A percentile compares a stretch with the other conserved stretches of the same genome.
These are phyloP conservation scores for Cyclotella cryptica DNA, from an alignment of 108 stramenopile species.

Conservation along the genomic window DNA sequence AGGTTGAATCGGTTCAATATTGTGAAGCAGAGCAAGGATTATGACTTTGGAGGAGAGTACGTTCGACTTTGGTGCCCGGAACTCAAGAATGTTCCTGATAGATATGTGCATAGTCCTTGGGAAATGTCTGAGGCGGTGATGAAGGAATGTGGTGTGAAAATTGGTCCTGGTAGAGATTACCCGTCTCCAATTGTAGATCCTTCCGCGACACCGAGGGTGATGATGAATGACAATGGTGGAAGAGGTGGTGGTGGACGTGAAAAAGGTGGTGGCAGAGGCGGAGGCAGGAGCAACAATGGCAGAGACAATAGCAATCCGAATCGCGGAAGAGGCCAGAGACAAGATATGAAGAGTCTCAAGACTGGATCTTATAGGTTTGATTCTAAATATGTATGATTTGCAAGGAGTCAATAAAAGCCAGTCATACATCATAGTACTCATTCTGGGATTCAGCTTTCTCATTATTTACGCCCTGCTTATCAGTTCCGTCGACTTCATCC, in stretches of 20 bases:
- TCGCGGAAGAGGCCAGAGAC: slow-evolving; percentile 69
- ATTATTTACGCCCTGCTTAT: background rate
- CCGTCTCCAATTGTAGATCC: slow-evolving; percentile 82
- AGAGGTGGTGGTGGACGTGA: slow-evolving; percentile 30
- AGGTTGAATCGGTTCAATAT: slow-evolving; percentile 94
- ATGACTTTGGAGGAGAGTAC: slow-evolving; percentile 95
- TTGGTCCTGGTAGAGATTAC: slow-evolving; percentile 81
- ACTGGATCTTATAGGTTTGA: slow-evolving; percentile 57
- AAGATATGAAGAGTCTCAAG: slow-evolving; percentile 88
- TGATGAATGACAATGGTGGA: slow-evolving; percentile 42
- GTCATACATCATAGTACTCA: slow-evolving; percentile 8
- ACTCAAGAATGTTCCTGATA: slow-evolving; percentile 78
- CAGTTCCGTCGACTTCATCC: background rate
- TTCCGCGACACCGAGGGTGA: slow-evolving; percentile 41
- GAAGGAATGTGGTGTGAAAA: slow-evolving; percentile 68
- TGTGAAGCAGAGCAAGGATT: slow-evolving; percentile 95
- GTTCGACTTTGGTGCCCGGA: slow-evolving; percentile 97
- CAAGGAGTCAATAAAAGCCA: too few species aligned
- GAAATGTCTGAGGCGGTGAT: slow-evolving; percentile 85
- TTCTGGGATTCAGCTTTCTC: background rate
- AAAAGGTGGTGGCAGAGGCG: slow-evolving; percentile 30
- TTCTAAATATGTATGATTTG: slow-evolving; percentile 9
- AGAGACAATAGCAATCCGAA: slow-evolving; percentile 59
- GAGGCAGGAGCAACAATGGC: slow-evolving; percentile 26
- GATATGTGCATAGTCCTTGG: slow-evolving; percentile 88